A percentile compares a stretch with the other conserved stretches of the same genome.
Conservation (phyloP, 495 filamentous ascomycete species). For the Sphaerosporella brunnea region DNA sequence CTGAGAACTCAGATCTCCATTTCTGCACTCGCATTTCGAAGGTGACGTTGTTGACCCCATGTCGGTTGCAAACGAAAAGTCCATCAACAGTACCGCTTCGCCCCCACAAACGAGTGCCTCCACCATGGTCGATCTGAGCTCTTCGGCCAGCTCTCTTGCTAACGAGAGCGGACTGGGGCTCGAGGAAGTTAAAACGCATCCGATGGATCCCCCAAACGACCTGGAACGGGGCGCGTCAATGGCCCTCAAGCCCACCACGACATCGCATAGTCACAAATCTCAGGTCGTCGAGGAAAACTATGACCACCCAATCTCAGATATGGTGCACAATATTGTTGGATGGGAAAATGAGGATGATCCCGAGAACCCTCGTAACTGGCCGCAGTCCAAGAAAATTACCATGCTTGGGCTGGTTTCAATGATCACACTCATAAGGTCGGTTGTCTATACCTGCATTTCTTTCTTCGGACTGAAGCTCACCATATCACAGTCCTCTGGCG, state of each 20-base stretch:
- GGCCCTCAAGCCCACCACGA: neutral
- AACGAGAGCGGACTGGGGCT: neutral
- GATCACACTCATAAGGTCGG: slow-evolving; percentile 42
- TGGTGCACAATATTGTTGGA: slow-evolving; percentile 34
- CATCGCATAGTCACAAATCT: neutral
- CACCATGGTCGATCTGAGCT: neutral
- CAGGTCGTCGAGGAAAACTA: neutral
- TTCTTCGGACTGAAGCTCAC: too few species aligned
- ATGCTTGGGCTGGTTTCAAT: slow-evolving; percentile 43
- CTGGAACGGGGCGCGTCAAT: neutral
- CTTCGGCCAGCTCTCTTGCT: neutral
- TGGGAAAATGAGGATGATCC: slow-evolving; percentile 51
- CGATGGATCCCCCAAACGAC: neutral
- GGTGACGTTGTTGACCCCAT: too few species aligned
- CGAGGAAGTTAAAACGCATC: neutral
- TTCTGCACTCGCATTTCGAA: too few species aligned
- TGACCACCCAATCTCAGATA: slow-evolving; percentile 28
- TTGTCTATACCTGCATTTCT: too few species aligned
- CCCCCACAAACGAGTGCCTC: neutral
- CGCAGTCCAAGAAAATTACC: slow-evolving; percentile 44
- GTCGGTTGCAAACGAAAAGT: too few species aligned
- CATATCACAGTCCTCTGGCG: slow-evolving; percentile 36
- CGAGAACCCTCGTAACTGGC: slow-evolving; percentile 51
- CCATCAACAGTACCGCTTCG: too few species aligned
- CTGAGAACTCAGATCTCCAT: too few species aligned